Evolutionary conservation across 352 stramenopile genomes (phyloP).

Genomic region (Phytopythium ostracodes): DNA sequence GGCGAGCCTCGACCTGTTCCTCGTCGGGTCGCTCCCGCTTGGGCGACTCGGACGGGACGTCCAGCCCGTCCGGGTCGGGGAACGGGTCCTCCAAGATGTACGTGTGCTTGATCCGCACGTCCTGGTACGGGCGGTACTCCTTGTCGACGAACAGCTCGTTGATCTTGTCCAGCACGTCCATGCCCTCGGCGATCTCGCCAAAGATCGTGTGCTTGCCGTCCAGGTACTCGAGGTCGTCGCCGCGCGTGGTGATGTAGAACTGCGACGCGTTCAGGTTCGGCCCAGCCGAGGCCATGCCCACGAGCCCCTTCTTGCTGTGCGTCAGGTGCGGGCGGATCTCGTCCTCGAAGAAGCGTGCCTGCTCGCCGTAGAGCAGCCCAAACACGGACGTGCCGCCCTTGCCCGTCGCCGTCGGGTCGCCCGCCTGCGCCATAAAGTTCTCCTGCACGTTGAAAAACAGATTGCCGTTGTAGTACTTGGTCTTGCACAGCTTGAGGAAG

Average conservation of each 20-base stretch:
- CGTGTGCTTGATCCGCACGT: slow-evolving; percentile 96
- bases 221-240: slow-evolving; percentile 88
- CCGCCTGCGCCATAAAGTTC: slow-evolving; percentile 92
- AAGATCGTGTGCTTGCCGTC: slow-evolving; percentile 92
- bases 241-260: slow-evolving; percentile 96
- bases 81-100: slow-evolving; percentile 86
- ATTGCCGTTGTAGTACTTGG: slow-evolving; percentile 92
- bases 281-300: slow-evolving; percentile 85
- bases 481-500: slow-evolving; percentile 96
- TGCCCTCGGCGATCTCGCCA: slow-evolving; percentile 90
- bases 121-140: slow-evolving; percentile 93
- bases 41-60: slow-evolving; percentile 84
- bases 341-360: slow-evolving; percentile 77
- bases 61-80: slow-evolving; percentile 58
- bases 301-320: slow-evolving; percentile 50
- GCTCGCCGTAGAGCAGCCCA: slow-evolving; percentile 88
- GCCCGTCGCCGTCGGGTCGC: slow-evolving; percentile 93
- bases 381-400: slow-evolving; percentile 93
- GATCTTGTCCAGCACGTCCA: slow-evolving; percentile 94
- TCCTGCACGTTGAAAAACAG: slow-evolving; percentile 97
- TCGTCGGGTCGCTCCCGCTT: slow-evolving; percentile 83
- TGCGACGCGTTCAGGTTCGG: slow-evolving; percentile 88
- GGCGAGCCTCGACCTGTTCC: slow-evolving; percentile 88
- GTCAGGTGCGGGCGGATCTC: slow-evolving; percentile 52
- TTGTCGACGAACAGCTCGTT: slow-evolving; percentile 95